Evolutionary conservation across 2,329 filamentous ascomycete genomes (phyloP), one percentile per base, ranked within the genome.

Genomic region (Rhynchosporium agropyri): DNA sequence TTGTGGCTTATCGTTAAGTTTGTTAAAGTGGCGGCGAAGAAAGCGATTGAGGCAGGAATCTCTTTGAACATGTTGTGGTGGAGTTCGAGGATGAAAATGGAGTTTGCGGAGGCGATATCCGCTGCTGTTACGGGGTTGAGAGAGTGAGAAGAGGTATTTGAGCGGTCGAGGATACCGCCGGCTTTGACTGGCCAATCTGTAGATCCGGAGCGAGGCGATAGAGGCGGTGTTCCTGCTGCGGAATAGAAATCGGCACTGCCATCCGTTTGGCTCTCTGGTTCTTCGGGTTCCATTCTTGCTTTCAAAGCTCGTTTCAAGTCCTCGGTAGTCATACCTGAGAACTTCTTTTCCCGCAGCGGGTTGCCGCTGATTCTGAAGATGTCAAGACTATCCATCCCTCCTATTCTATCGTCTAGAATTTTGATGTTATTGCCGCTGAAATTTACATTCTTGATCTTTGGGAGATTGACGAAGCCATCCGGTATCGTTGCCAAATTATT

Each of bases 381-480:
- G 26, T 86, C 83, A 9, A 99, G 78, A 50, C 78, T 87, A 5
- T 91, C 86, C 92, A 98, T 97, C 31, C 85, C 79, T 4, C 89
- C 89, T 63, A 98, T 85, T 67, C 87, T 87, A 0, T 91, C 83
- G 36, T 95, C 90, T 7, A 99, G 76, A 12, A 84, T 80, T 2
- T 85, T 86, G 54, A 99, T 86, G 67, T 95, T 87, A 72, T 99
- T 99, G 68, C 89, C 87, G 0, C 90, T 90, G 68, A 98, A 89
- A 74, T 97, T 92, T 36, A 89, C 90, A 61, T 88, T 89, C 56
- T 87, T 88, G 13, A 98, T 76, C 62, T 85, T 87, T 42, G 82
- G 77, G 0, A 97, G 81, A 1, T 79, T 79, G 0, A 83, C 80
- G 67, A 98, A 90, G 0, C 92, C 92, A 36, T 85, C 80, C 0